Base-by-base conservation (phyloP, 148 eudicot genomes). In the Rhododendron ovatum region DNA sequence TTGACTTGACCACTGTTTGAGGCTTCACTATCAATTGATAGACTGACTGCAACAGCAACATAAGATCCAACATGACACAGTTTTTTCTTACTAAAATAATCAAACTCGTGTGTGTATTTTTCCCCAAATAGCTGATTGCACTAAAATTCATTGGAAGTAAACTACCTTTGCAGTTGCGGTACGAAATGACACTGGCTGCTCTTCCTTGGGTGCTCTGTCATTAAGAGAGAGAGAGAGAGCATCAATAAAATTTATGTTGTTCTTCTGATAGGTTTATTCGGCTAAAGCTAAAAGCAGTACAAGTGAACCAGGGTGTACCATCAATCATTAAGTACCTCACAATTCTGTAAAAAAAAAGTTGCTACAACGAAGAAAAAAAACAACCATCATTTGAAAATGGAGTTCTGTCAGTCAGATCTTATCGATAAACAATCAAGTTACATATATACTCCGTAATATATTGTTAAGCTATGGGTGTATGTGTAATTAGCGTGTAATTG, bases 21-120 rank as follows among this genome's bases (percentile, higher is more conserved):
- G 99, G 98, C 87, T 96, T 96, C 88, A 96, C 96, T 85, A 95
- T 94, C 92, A 91, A 96, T 81, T 95, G 98, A 91, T 96, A 95
- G 39, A 96, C 89, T 35, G 98, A 93, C 99, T 96, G 93, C 86
- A 88, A 84, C 85, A 90, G 45, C 43, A 84, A 74, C 37, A 51
- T 22, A 30, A 79, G 43, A 59, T 61, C 77, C 83, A 48, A 67
- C 45, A 39, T 37, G 4, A 53, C 22, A 71, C 6, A n/a, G 33
- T 35, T 75, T n/a, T 33, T 28, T 65, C 20, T 30, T 3, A 13
- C 26, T 35, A 65, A 17, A 65, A 51, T 48, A 75, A 53, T 74
- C 20, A 50, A n/a, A n/a, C n/a, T n/a, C n/a, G n/a, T n/a, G n/a
- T 61, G 41, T 14, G 3, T 22, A 20, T 47, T 45, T 85, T 28